These are phyloP conservation scores for Suillus subalutaceus DNA, from an alignment of 768 basidiomycete genomes.

Conservation along the genomic window DNA sequence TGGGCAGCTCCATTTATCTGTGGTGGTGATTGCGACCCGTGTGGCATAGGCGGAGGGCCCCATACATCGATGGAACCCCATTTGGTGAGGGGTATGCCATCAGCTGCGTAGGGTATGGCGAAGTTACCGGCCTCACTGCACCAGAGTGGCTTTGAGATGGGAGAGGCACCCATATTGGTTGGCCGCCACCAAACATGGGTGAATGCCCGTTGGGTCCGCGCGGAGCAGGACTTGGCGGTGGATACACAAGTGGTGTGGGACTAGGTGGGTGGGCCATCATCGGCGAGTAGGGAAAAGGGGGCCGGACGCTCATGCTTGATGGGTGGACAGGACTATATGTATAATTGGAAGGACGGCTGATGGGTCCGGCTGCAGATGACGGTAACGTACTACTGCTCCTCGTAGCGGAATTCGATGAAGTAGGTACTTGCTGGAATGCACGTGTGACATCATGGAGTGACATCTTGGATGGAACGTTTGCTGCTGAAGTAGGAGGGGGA, in stretches of 20 bases:
- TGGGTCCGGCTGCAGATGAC: slow-evolving; percentile 41
- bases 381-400: slow-evolving; percentile 54
- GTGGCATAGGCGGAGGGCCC: slow-evolving; percentile 43
- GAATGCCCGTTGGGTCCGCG: slow-evolving; percentile 67
- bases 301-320: slow-evolving; percentile 51
- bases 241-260: slow-evolving; percentile 65
- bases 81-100: slow-evolving; percentile 66
- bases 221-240: slow-evolving; percentile 66
- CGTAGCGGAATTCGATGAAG: slow-evolving; percentile 50
- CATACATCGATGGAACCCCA: slow-evolving; percentile 50
- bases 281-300: slow-evolving; percentile 60
- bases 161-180: slow-evolving; percentile 68
- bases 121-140: slow-evolving; percentile 56
- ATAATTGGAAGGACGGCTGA: slow-evolving; percentile 30
- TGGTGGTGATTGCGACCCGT: slow-evolving; percentile 39
- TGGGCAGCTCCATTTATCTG: slow-evolving; percentile 39
- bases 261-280: slow-evolving; percentile 75
- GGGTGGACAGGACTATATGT: slow-evolving; percentile 44
- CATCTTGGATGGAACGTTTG: slow-evolving; percentile 64
- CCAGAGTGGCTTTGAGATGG: slow-evolving; percentile 49
- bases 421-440: slow-evolving; percentile 85
- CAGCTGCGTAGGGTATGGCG: slow-evolving; percentile 67
- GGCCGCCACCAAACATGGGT: slow-evolving; percentile 51
- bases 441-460: slow-evolving; percentile 82
- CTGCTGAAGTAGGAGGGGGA: slow-evolving; percentile 63